phyloP scores from a whole-genome alignment of 768 basidiomycete species.

The Calocera cornea region DNA sequence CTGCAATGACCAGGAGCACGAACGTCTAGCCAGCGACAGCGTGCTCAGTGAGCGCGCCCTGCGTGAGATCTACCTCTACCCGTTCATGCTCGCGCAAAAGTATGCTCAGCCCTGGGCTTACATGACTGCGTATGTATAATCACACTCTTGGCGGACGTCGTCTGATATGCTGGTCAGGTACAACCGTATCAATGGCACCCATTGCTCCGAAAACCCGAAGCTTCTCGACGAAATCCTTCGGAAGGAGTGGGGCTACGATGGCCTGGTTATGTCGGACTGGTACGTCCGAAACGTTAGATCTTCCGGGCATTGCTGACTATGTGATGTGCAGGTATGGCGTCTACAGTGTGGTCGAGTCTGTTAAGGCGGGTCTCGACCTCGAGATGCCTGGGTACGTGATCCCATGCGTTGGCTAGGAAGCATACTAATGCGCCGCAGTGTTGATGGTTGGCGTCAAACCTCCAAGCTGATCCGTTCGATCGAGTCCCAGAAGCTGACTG shows the following conservation, averaged over 20 bases:
- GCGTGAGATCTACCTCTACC: constrained; percentile 45
- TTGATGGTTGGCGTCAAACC: constrained; percentile 35
- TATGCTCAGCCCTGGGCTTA: constrained; percentile 34
- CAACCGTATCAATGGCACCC: constrained; percentile 47
- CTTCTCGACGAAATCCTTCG: constrained; percentile 51
- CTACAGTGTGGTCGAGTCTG: constrained; percentile 46
- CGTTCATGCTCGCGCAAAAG: constrained; percentile 53
- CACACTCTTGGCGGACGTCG: constrained; percentile 9
- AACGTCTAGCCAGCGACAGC: constrained; percentile 40
- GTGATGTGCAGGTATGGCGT: constrained; percentile 45
- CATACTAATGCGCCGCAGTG: constrained; percentile 21
- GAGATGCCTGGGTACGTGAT: constrained; percentile 52
- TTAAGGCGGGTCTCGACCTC: constrained; percentile 69
- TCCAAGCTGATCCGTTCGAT: constrained; percentile 14
- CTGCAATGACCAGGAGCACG: constrained; percentile 72
- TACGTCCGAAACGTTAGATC: too few species aligned
- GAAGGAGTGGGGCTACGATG: constrained; percentile 62
- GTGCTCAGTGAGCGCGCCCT: constrained; percentile 39
- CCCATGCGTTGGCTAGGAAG: background rate
- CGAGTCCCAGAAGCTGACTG: constrained; percentile 46
- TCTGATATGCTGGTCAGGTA: constrained; percentile 10
- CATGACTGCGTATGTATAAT: constrained; percentile 10
- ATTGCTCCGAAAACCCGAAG: constrained; percentile 49
- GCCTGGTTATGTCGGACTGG: constrained; percentile 76
- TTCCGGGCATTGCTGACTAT: background rate